These are phyloP conservation scores for Oldenlandia corymbosa DNA, from an alignment of 257 asterid species.

Conservation along the genomic window DNA sequence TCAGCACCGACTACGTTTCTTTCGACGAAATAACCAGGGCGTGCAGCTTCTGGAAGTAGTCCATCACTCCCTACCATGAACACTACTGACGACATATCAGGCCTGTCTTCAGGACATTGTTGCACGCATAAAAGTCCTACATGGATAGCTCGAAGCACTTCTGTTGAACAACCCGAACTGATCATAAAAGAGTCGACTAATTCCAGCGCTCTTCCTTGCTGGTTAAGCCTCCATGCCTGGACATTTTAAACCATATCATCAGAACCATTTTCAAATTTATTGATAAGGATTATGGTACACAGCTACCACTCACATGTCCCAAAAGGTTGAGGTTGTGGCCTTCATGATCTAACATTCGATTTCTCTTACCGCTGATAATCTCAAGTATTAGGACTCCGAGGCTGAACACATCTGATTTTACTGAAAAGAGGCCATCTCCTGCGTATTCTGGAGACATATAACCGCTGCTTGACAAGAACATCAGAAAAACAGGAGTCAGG, in stretches of 20 bases:
- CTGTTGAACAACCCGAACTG: background rate
- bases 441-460: slow-evolving; percentile 33
- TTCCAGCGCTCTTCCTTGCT: slow-evolving; percentile 25
- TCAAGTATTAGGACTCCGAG: slow-evolving; percentile 28
- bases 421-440: slow-evolving; percentile 26
- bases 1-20: slow-evolving; percentile 7
- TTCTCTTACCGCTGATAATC: slow-evolving; percentile 29
- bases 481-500: too few relatives aligned
- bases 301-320: slow-evolving; percentile 28
- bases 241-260: background rate
- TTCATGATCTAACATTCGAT: slow-evolving; percentile 21
- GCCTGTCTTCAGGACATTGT: slow-evolving; percentile 29
- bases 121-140: slow-evolving; percentile 38
- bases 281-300: background rate
- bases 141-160: slow-evolving; percentile 21
- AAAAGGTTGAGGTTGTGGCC: slow-evolving; percentile 27
- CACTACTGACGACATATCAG: slow-evolving; percentile 31
- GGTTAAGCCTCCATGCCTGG: slow-evolving; percentile 31
- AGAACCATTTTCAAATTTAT: background rate
- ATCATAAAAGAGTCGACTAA: slow-evolving; percentile 20
- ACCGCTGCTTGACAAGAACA: too few relatives aligned
- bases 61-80: slow-evolving; percentile 31
- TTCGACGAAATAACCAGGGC: slow-evolving; percentile 32
- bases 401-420: slow-evolving; percentile 37
- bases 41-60: slow-evolving; percentile 23